Conservation (phyloP, 140 eudicot genomes). For the Stevia rebaudiana region DNA sequence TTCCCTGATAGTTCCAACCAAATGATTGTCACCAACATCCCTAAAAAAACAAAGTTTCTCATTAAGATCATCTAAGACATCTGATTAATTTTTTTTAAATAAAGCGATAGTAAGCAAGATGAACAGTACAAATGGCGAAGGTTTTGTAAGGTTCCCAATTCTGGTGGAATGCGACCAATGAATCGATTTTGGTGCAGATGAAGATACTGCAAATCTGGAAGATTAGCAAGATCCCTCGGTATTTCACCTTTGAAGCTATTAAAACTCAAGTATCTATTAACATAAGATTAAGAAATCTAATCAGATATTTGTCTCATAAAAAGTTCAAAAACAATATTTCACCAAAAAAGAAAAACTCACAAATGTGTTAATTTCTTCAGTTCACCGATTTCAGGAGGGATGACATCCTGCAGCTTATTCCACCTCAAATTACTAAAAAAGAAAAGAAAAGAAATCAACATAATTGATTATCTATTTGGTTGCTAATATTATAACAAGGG, state of each 20-base stretch:
- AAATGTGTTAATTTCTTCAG: slow-evolving; percentile 88
- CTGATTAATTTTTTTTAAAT: background rate
- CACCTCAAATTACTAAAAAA: slow-evolving; percentile 78
- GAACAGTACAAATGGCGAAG: slow-evolving; percentile 68
- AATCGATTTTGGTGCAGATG: slow-evolving; percentile 94
- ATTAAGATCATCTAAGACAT: slow-evolving; percentile 20
- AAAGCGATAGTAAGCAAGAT: slow-evolving; percentile 8
- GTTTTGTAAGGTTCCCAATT: slow-evolving; percentile 72
- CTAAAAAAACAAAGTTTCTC: slow-evolving; percentile 32
- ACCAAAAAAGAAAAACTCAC: slow-evolving; percentile 43
- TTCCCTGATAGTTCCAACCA: slow-evolving; percentile 95
- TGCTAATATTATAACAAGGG: no score
- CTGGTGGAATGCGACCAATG: slow-evolving; percentile 85
- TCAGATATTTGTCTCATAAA: slow-evolving; percentile 4
- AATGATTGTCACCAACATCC: slow-evolving; percentile 95
- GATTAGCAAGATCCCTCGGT: slow-evolving; percentile 90
- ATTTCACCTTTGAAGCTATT: slow-evolving; percentile 95
- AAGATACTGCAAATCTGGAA: slow-evolving; percentile 81
- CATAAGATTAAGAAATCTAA: slow-evolving; percentile 2
- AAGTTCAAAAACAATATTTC: background rate
- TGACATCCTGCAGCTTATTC: slow-evolving; percentile 94
- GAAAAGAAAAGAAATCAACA: slow-evolving; percentile 19
- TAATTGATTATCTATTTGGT: background rate
- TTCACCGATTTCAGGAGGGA: slow-evolving; percentile 98
- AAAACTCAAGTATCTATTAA: slow-evolving; percentile 82